Evolutionary conservation across 257 asterid genomes (phyloP), one percentile per base, ranked within the genome.

Genomic region (Ligustrum vulgare): DNA sequence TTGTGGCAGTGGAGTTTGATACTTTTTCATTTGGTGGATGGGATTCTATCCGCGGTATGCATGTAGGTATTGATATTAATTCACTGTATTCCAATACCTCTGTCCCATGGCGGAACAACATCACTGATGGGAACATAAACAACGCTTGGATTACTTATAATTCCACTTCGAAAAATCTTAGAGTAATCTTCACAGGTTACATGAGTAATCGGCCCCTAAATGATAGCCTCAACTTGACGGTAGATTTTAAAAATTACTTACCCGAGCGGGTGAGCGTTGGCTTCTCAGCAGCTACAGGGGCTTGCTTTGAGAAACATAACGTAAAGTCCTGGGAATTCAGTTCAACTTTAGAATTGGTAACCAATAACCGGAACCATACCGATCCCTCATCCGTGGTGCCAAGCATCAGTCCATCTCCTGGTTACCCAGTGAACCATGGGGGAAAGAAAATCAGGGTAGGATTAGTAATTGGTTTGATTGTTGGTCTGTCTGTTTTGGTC

Each of bases 321-420:
- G 68, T 88, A 6, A 25, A 12, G n/a, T 88, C 90, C 2, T 88
- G 92, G 92, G 80, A 68, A 3, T 88, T 86, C 77, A 43, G 34
- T 49, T 87, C 88, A 0, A 82, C 47, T 70, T 58, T 86, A 13
- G 34, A 67, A 67, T 16, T 18, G 3, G 8, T 49, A 49, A 18
- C 23, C 9, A 49, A 16, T 16, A 47, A 49, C n/a, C n/a, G n/a
- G n/a, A n/a, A n/a, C 22, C n/a, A 15, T 4, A 16, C 58, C 1
- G 58, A 49, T 49, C 58, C 58, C 11, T 41, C n/a, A n/a, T n/a
- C 49, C 16, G 2, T 41, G 4, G 49, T 41, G 49, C 12, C 43
- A 37, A 37, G 8, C 43, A 37, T 8, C 43, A 37, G 8, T 37
- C 11, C 43, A 37, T 10, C 8, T 37, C 8, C 43, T 37, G 8